Base-by-base conservation (phyloP, 2,329 filamentous ascomycete species). In the Leptographium flavum region DNA sequence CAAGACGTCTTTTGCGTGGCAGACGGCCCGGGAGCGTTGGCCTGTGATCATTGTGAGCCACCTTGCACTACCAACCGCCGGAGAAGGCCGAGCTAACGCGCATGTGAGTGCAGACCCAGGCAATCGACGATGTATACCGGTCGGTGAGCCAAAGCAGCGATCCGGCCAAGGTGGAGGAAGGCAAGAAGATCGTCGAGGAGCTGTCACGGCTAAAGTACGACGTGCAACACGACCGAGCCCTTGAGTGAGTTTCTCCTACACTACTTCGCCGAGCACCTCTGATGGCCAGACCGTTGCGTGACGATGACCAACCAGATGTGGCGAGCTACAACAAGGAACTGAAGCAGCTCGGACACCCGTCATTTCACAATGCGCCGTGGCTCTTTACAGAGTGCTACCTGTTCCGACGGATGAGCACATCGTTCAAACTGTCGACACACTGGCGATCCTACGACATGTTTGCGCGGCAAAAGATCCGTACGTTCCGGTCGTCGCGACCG, bases 401-500 rank as follows among this genome's bases (percentile, higher is more conserved):
- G 47, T 96, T 90, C 67, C 73, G 83, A 79, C 87, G 90, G 49
- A 76, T 96, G 48, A 80, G 75, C 61, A 83, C 83, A 21, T 75
- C 80, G 50, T 96, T 96, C 67, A 72, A 70, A 19, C 70, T 78
- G 17, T 88, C 84, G 17, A 73, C 72, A 46, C 74, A 88, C 62
- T 98, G 92, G 92, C 88, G 86, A 64, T 68, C 66, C 52, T 94
- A 96, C 63, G 90, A 96, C 62, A 73, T 94, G 51, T 96, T 95
- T 56, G 75, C 80, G 39, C 79, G 82, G 53, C 88, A 94, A 61
- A 96, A 96, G 68, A 83, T 87, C 62, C 79, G 79, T 43, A 94
- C 88, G 1, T 95, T 96, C 71, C 83, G 83, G 54, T 94, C 87
- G 9, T 95, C 90, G 5, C 83, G 88, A 11, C 81, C 84, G 2